Conservation (phyloP, 495 filamentous ascomycete species). For the Tuber aestivum region DNA sequence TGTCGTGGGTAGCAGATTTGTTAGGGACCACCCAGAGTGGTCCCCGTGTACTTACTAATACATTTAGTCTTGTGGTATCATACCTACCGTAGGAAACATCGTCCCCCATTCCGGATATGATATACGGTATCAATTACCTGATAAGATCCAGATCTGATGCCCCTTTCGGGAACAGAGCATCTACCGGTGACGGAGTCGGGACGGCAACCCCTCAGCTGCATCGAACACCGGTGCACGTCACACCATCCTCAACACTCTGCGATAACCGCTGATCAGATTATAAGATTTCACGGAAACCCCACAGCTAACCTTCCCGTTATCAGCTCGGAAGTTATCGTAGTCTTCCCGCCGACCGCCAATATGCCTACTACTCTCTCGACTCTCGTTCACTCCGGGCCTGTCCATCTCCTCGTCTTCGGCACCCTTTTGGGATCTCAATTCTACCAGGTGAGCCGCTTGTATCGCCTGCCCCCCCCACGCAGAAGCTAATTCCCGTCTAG, state of each 20-base stretch:
- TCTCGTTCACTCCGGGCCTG: slow-evolving; percentile 27
- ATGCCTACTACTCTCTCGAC: slow-evolving; percentile 34
- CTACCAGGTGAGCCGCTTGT: slow-evolving; percentile 57
- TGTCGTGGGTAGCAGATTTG: too few relatives aligned
- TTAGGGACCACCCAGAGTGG: too few relatives aligned
- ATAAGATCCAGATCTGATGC: background rate
- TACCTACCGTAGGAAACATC: too few relatives aligned
- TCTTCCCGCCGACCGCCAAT: background rate
- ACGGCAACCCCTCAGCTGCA: background rate
- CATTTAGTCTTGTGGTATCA: too few relatives aligned
- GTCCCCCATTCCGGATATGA: background rate
- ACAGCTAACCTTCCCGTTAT: background rate
- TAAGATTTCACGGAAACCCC: background rate
- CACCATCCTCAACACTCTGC: background rate
- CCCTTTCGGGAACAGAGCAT: background rate
- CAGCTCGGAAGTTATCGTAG: background rate
- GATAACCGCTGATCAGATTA: background rate
- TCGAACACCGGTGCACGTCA: background rate
- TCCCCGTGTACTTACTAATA: too few relatives aligned
- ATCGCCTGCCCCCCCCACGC: background rate
- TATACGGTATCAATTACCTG: too few relatives aligned
- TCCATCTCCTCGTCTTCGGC: slow-evolving; percentile 52
- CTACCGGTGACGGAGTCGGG: background rate
- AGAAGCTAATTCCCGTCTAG: slow-evolving; percentile 44
- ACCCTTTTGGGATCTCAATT: slow-evolving; percentile 70